Evolutionary conservation across 164 flowering plant species (phyloP), one percentile per base, ranked within the genome.

Genomic region (Dillenia turbinata): DNA sequence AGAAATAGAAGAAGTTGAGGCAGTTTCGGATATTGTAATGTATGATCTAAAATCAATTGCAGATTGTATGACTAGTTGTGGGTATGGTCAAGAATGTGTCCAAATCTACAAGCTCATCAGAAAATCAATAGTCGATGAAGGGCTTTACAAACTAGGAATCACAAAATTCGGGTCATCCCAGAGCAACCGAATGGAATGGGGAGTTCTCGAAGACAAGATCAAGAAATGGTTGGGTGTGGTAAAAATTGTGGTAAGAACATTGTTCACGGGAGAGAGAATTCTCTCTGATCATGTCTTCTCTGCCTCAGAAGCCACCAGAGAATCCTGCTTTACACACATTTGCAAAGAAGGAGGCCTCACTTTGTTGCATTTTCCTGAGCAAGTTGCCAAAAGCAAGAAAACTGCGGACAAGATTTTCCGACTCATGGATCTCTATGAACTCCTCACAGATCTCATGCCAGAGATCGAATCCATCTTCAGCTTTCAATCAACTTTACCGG

Each of bases 361-460:
- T 66, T 58, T 86, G 16, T 79, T 86, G 53, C 66, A 56, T 22
- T 80, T 82, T 44, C 79, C 83, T 0, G 85, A 84, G 24, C 65
- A 70, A 3, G 66, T 80, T 0, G 65, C 79, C 3, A 73, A 68
- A 59, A 46, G 66, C 11, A 75, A 70, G 64, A 68, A 71, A 44
- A 54, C 81, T 11, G 68, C 80, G 2, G 84, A 78, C 45, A 72
- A 60, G 54, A 65, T 84, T 44, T 84, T 80, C 70, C 68, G 60
- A 62, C 57, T 75, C 0, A 46, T 86, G 57, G 88, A 86, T 10
- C 64, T 86, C 24, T 65, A 82, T 51, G 77, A 80, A 12, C 70
- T 80, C 0, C 44, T 82, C 60, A 60, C 66, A 3, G 80, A 72
- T n/a, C 54, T 78, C 11, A 52, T 65, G 69, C 80, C 75, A 15